Conservation (phyloP, 208 protist genomes). For the Leishmania arabica region DNA sequence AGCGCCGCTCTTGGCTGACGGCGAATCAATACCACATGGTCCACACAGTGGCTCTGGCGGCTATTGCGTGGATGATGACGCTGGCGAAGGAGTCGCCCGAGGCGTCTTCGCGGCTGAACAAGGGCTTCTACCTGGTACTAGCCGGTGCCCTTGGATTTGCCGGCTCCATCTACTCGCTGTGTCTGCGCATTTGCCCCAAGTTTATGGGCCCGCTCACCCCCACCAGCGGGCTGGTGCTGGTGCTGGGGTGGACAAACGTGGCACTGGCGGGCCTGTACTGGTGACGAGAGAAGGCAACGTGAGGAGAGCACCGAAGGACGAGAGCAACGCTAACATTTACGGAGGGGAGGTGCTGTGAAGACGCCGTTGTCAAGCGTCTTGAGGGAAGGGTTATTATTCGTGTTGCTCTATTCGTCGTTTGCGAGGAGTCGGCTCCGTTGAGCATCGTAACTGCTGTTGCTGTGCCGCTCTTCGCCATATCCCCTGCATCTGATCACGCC, state of each 20-base stretch:
- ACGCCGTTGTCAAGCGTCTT: neutral
- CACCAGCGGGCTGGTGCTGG: conserved; percentile 63
- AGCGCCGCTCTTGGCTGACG: conserved; percentile 51
- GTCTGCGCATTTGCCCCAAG: conserved; percentile 44
- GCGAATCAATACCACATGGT: conserved; percentile 56
- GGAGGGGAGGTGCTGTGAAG: neutral
- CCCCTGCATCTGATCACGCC: neutral
- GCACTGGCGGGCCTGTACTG: conserved; percentile 55
- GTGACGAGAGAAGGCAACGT: conserved; percentile 9
- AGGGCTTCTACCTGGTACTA: conserved; percentile 55
- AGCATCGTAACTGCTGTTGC: neutral
- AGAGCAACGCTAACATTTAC: neutral
- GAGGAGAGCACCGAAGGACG: neutral
- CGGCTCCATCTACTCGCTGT: conserved; percentile 73
- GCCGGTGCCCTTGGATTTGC: conserved; percentile 57
- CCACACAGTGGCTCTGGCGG: conserved; percentile 44
- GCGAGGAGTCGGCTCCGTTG: neutral
- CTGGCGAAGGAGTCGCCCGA: conserved; percentile 30
- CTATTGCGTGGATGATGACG: conserved; percentile 34
- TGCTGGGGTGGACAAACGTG: conserved; percentile 64
- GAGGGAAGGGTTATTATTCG: neutral
- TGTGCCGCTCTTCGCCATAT: neutral
- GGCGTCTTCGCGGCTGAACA: conserved; percentile 36
- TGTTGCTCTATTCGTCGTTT: neutral
- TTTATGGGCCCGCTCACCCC: conserved; percentile 65